phyloP scores from a whole-genome alignment of 139 green algal genomes.

The Auxenochlorella pyrenoidosa region DNA sequence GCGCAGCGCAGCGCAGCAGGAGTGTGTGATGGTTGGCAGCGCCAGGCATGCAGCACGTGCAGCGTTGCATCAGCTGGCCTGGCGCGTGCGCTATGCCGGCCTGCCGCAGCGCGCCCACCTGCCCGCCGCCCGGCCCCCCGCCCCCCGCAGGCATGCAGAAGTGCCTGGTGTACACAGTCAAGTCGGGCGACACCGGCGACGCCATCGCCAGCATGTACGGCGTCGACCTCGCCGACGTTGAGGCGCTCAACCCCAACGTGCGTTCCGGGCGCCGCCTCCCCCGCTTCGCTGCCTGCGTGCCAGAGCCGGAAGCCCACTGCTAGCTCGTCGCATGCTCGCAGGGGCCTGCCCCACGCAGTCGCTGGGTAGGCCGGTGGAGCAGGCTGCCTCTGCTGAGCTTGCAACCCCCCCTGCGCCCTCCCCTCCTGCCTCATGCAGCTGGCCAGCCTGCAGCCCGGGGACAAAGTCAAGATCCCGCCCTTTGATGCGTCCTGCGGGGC shows the following conservation, averaged over 20 bases:
- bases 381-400: background rate
- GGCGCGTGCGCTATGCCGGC: too few species aligned
- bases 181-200: slow-evolving; percentile 33
- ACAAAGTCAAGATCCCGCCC: slow-evolving; percentile 41
- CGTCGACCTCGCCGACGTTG: slow-evolving; percentile 22
- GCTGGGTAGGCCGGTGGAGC: too few species aligned
- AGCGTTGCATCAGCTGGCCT: too few species aligned
- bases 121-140: background rate
- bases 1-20: background rate
- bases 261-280: background rate
- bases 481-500: slow-evolving; percentile 30
- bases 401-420: background rate
- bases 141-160: background rate
- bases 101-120: background rate
- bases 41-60: too few species aligned
- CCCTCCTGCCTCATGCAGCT: background rate
- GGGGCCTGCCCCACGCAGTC: too few species aligned
- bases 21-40: too few species aligned
- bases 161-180: slow-evolving; percentile 37
- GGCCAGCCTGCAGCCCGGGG: slow-evolving; percentile 10
- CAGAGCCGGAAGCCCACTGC: too few species aligned
- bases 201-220: slow-evolving; percentile 25
- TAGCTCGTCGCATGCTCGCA: too few species aligned
- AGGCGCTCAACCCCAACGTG: slow-evolving; percentile 27
- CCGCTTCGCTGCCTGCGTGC: too few species aligned